These are phyloP conservation scores for Yamadazyma diddensiae DNA, from an alignment of 1,139 yeast genomes.

Conservation along the genomic window DNA sequence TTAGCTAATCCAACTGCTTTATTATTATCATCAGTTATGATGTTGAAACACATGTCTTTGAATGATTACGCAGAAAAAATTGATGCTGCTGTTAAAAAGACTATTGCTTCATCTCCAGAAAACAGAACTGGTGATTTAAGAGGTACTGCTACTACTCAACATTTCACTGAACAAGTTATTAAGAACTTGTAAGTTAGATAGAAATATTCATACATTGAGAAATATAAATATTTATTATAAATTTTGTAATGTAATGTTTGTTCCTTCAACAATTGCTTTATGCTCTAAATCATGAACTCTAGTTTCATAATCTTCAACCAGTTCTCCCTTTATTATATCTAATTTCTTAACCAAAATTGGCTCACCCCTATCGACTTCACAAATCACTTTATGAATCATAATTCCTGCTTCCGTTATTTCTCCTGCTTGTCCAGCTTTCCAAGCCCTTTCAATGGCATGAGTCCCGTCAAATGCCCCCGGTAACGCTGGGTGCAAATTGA, in stretches of 20 bases:
- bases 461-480: constrained; percentile 98
- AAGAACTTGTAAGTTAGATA: constrained; percentile 34
- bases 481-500: constrained; percentile 92
- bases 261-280: constrained; percentile 88
- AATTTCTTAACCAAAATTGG: constrained; percentile 82
- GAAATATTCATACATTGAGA: neutral
- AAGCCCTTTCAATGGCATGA: constrained; percentile 93
- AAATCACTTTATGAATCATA: constrained; percentile 93
- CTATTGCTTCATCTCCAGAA: constrained; percentile 93
- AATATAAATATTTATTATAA: constrained; percentile 13
- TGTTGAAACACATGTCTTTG: constrained; percentile 98
- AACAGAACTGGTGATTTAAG: constrained; percentile 93
- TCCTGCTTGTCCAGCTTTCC: constrained; percentile 90
- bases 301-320: constrained; percentile 72
- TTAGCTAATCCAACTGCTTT: constrained; percentile 98
- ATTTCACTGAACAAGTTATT: constrained; percentile 74
- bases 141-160: constrained; percentile 85
- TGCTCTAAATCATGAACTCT: constrained; percentile 89
- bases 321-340: constrained; percentile 65
- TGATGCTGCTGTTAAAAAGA: constrained; percentile 83
- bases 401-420: constrained; percentile 80
- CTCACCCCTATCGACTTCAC: constrained; percentile 90
- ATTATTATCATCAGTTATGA: constrained; percentile 93
- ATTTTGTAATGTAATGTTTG: constrained; percentile 55
- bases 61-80: constrained; percentile 75